phyloP scores from a whole-genome alignment of 805 yeast species.

The Metschnikowia kunwiensis region DNA sequence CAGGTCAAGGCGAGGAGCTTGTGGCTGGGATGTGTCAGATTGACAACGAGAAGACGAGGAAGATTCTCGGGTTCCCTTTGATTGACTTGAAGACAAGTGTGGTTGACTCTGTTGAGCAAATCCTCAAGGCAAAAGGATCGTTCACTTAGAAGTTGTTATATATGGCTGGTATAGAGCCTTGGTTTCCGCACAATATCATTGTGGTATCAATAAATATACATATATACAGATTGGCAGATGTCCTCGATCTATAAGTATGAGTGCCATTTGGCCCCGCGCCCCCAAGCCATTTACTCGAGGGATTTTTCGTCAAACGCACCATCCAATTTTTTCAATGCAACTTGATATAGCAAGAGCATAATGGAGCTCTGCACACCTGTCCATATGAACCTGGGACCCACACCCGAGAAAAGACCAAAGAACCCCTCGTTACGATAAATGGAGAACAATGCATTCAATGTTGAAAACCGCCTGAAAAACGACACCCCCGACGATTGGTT shows the following conservation, averaged over 20 bases:
- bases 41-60: conserved; percentile 36
- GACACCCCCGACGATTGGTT: not conserved
- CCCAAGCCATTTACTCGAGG: conserved; percentile 1
- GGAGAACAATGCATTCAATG: conserved; percentile 30
- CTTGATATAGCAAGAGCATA: conserved; percentile 86
- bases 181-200: too few species aligned
- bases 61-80: conserved; percentile 39
- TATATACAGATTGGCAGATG: not conserved
- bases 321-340: conserved; percentile 58
- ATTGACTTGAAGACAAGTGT: conserved; percentile 38
- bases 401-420: conserved; percentile 83
- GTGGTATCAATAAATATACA: not conserved
- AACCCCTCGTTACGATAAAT: conserved; percentile 74
- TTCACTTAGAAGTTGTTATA: too few species aligned
- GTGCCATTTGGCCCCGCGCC: too few species aligned
- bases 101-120: conserved; percentile 42
- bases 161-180: too few species aligned
- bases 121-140: conserved; percentile 19
- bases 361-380: conserved; percentile 92
- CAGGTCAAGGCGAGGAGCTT: conserved; percentile 27
- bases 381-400: conserved; percentile 96
- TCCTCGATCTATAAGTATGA: not conserved
- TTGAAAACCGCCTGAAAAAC: conserved; percentile 24
- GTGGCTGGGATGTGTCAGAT: conserved; percentile 18
- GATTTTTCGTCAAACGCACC: conserved; percentile 12